Base-by-base conservation (phyloP, 1,139 yeast species). In the Scheffersomyces quercinus region DNA sequence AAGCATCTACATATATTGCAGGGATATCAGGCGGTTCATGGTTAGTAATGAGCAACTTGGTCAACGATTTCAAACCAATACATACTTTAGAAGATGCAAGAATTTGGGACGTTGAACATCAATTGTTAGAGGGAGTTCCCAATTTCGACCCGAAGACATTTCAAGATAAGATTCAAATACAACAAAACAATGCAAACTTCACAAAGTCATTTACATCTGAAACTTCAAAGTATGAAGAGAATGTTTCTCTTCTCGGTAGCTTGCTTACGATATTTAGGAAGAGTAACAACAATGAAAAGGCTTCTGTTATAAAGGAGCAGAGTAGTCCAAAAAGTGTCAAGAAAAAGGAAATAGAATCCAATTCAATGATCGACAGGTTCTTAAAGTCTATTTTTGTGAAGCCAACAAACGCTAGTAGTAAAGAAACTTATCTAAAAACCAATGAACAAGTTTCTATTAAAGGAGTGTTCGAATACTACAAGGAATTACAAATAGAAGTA, bases 11-110 rank as follows among this genome's bases (percentile, higher is more conserved):
- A 9, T 83, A 84, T 51, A 68, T 84, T 4, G 75, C 81, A 0
- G 88, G 86, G 0, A 73, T 83, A 7, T 81, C 88, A n/a, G 90
- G 90, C 7, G 89, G 90, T 0, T 76, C 87, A 5, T 81, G 89
- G 83, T 52, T 79, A 13, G 72, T 84, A 9, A 73, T 82, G 67
- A 79, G 62, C 52, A 80, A 42, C 58, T 75, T 58, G 61, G 74
- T 63, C 57, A 79, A 62, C 70, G 82, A 70, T 48, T 65, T 70
- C 52, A 70, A 45, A 54, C 67, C 83, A 0, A 60, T 79, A 31
- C 56, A 65, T 29, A 58, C 62, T 4, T 53, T 79, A 39, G 56
- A 63, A 12, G 60, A 51, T 2, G 52, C 54, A 24, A 42, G 38
- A 3, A 48, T 48, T 28, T 78, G 83, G 82, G 64, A 69, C 35